phyloP scores from a whole-genome alignment of 2,329 filamentous ascomycete genomes.

The Lachnellula arida region DNA sequence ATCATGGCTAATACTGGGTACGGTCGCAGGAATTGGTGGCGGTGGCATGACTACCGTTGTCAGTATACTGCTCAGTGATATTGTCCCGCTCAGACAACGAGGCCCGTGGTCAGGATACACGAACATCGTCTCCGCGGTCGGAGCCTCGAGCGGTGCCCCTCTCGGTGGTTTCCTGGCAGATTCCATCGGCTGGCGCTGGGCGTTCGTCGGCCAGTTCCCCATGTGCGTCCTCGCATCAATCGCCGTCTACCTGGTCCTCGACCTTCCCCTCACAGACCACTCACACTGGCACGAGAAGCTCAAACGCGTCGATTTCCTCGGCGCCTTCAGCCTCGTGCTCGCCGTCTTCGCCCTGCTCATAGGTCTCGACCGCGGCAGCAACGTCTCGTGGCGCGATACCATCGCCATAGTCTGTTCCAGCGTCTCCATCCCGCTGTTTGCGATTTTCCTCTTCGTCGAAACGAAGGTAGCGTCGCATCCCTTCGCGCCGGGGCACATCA shows the following conservation, averaged over 20 bases:
- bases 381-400: slow-evolving; percentile 60
- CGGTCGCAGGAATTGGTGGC: slow-evolving; percentile 54
- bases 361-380: slow-evolving; percentile 69
- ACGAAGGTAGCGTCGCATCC: slow-evolving; percentile 62
- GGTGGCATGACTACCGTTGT: slow-evolving; percentile 69
- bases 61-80: slow-evolving; percentile 65
- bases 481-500: slow-evolving; percentile 70
- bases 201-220: slow-evolving; percentile 68
- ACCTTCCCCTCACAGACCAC: slow-evolving; percentile 54
- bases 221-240: slow-evolving; percentile 61
- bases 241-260: slow-evolving; percentile 57
- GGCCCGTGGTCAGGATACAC: slow-evolving; percentile 70
- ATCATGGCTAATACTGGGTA: background rate
- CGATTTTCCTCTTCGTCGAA: slow-evolving; percentile 65
- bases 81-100: slow-evolving; percentile 63
- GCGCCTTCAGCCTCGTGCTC: slow-evolving; percentile 59
- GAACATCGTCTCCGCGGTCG: slow-evolving; percentile 67
- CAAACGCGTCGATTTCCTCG: slow-evolving; percentile 66
- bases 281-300: slow-evolving; percentile 63
- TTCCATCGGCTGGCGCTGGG: slow-evolving; percentile 71
- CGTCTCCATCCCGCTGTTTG: slow-evolving; percentile 54
- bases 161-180: slow-evolving; percentile 69
- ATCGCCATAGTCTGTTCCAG: slow-evolving; percentile 54
- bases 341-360: slow-evolving; percentile 42
- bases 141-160: slow-evolving; percentile 65